Conservation (phyloP, 2,329 filamentous ascomycete species). For the Hypoxylon sp. region DNA sequence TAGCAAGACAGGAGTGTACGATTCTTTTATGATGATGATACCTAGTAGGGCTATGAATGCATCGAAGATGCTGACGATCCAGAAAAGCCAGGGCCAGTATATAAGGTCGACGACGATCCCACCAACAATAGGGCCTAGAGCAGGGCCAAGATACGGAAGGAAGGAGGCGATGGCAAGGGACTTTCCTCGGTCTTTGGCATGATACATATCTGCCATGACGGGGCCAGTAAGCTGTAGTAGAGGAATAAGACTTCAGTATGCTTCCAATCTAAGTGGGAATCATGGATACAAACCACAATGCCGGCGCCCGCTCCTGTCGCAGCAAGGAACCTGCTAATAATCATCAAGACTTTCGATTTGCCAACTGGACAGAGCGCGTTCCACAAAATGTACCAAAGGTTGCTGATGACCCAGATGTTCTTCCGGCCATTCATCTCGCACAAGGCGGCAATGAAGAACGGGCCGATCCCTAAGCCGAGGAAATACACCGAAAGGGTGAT, state of each 20-base stretch:
- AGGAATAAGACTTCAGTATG: slow-evolving; percentile 1
- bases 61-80: slow-evolving; percentile 71
- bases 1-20: slow-evolving; percentile 75
- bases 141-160: slow-evolving; percentile 68
- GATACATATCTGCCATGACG: slow-evolving; percentile 57
- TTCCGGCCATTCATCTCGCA: slow-evolving; percentile 56
- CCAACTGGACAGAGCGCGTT: slow-evolving; percentile 56
- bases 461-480: slow-evolving; percentile 56
- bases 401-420: slow-evolving; percentile 54
- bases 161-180: slow-evolving; percentile 55
- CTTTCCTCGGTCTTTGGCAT: slow-evolving; percentile 55
- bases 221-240: slow-evolving; percentile 53
- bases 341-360: slow-evolving; percentile 52
- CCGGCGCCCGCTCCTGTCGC: slow-evolving; percentile 53
- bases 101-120: slow-evolving; percentile 74
- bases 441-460: slow-evolving; percentile 55
- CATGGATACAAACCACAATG: slow-evolving; percentile 48
- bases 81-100: slow-evolving; percentile 80
- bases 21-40: slow-evolving; percentile 71
- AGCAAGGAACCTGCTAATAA: slow-evolving; percentile 51
- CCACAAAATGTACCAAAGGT: slow-evolving; percentile 57
- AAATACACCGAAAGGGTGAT: slow-evolving; percentile 57
- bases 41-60: slow-evolving; percentile 68
- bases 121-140: slow-evolving; percentile 76
- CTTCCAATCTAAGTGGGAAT: neutral